Evolutionary conservation across 192 early-diverging fungal species (phyloP), one percentile per base, ranked within the genome.

Genomic region (Thamnidium elegans): DNA sequence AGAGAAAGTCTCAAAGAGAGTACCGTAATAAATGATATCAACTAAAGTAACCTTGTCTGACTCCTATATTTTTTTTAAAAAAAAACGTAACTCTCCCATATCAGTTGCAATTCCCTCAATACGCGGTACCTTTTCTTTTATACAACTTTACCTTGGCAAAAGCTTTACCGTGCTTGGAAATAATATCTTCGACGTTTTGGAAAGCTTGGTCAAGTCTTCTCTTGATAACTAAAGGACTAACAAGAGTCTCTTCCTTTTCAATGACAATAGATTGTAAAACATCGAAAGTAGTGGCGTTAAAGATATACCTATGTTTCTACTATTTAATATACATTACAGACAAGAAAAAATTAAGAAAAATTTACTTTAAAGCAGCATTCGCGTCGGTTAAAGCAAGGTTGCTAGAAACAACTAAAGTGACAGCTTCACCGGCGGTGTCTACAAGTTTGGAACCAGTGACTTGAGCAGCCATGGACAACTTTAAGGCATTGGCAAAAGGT

Each of bases 321-420:
- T 50, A 23, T 20, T 34, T n/a, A 14, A n/a, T 31, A n/a, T 30
- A 47, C 1, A 26, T 26, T 26, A 26, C 9, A 13, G 3, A n/a
- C n/a, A 19, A 36, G 2, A 32, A 56, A 14, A 56, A 17, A 31
- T 10, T 34, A 32, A 36, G n/a, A 17, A 9, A 42, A 11, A 17
- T 50, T 64, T 70, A 70, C 68, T 55, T 61, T 19, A 64, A 61
- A 36, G 52, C 62, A 26, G 54, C 61, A 56, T 70, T 70, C 31
- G 68, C 45, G 54, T 70, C 68, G 5, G 30, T 42, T 34, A 70
- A 32, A 26, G 46, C 20, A 21, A 43, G 21, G 31, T 62, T 47
- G 31, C 20, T 23, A 32, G 42, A 51, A 10, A 62, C 34, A 39
- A 58, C 20, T 8, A 70, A 43, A 9, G 60, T 42, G 30, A 70